A percentile compares a stretch with the other conserved stretches of the same genome.
phyloP scores from a whole-genome alignment of 805 yeast species.

The Wickerhamiella sergipiensis region DNA sequence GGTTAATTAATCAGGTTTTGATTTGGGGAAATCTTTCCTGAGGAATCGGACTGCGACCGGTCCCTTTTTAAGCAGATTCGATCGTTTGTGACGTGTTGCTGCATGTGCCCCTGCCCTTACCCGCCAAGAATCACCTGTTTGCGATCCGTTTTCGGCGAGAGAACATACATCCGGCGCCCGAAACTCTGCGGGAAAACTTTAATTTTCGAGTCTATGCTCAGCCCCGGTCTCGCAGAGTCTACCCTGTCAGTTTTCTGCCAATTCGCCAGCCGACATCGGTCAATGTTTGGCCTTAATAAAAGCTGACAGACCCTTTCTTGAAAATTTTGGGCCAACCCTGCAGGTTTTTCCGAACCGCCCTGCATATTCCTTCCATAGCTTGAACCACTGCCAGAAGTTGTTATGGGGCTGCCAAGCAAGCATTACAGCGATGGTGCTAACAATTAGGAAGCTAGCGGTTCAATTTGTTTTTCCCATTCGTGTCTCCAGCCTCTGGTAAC shows the following conservation, averaged over 20 bases:
- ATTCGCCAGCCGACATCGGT: background rate
- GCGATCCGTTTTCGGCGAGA: background rate
- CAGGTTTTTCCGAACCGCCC: background rate
- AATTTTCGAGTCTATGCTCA: background rate
- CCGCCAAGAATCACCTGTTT: background rate
- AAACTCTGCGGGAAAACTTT: background rate
- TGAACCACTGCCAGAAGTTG: background rate
- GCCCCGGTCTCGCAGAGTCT: background rate
- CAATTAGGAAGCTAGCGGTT: background rate
- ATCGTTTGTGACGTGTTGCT: background rate
- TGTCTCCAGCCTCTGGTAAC: background rate
- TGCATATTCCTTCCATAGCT: background rate
- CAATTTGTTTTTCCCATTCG: background rate
- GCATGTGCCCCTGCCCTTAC: background rate
- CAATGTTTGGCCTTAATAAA: background rate
- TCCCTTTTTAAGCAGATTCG: background rate
- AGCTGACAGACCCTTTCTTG: background rate
- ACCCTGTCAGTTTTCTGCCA: background rate
- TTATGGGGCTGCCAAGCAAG: background rate
- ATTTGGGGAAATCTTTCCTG: background rate
- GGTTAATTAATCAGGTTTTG: background rate
- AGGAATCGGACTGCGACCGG: background rate
- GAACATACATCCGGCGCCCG: background rate
- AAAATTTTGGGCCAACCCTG: background rate
- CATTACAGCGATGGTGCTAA: background rate